phyloP scores from a whole-genome alignment of 495 filamentous ascomycete genomes.

The Baudoinia panamericana region DNA sequence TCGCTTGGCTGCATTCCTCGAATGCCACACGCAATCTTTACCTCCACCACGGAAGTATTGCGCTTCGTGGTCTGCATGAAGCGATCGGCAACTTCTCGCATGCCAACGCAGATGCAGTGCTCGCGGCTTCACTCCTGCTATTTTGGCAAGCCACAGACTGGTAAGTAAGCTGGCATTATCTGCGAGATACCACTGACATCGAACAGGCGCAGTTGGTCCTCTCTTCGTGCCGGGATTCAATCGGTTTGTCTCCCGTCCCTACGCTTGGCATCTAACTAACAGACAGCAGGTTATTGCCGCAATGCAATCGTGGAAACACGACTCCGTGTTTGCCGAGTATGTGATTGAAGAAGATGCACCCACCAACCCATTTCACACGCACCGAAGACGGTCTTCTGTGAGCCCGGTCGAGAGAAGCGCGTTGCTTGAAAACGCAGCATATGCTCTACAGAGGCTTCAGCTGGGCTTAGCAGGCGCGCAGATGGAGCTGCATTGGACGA shows the following conservation, averaged over 20 bases:
- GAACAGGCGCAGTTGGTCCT: slow-evolving; percentile 75
- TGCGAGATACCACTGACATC: slow-evolving; percentile 25
- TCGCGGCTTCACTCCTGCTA: slow-evolving; percentile 82
- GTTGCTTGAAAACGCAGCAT: slow-evolving; percentile 50
- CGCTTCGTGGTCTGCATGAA: slow-evolving; percentile 75
- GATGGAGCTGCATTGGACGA: slow-evolving; percentile 59
- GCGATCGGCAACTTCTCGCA: slow-evolving; percentile 75
- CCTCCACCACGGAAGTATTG: slow-evolving; percentile 71
- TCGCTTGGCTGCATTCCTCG: slow-evolving; percentile 74
- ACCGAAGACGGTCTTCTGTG: slow-evolving; percentile 34
- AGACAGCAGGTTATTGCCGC: slow-evolving; percentile 60
- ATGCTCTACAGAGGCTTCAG: slow-evolving; percentile 58
- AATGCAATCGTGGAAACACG: slow-evolving; percentile 86
- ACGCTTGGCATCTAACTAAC: neutral
- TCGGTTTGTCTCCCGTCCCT: slow-evolving; percentile 43
- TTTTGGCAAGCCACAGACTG: slow-evolving; percentile 97
- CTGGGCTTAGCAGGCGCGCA: slow-evolving; percentile 56
- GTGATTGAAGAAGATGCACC: slow-evolving; percentile 57
- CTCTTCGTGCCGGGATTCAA: slow-evolving; percentile 80
- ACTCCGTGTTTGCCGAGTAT: slow-evolving; percentile 73
- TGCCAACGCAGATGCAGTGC: slow-evolving; percentile 78
- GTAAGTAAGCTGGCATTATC: slow-evolving; percentile 52
- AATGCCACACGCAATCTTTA: slow-evolving; percentile 71
- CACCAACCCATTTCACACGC: slow-evolving; percentile 6
- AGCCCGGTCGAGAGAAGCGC: slow-evolving; percentile 42